These are phyloP conservation scores for Yamadazyma epiphylla DNA, from an alignment of 1,139 yeast species.

Conservation along the genomic window DNA sequence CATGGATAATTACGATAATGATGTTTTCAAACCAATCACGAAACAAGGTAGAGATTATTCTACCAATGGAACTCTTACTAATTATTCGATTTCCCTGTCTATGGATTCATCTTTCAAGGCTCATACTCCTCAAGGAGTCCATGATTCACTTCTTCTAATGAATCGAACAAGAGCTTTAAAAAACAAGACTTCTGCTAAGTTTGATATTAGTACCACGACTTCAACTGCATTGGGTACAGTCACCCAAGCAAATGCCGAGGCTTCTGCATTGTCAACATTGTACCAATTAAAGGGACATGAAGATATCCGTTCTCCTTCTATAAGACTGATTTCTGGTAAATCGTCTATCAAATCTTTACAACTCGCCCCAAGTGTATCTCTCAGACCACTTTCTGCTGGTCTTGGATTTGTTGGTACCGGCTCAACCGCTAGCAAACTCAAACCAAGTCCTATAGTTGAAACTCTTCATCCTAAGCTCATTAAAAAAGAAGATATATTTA, in stretches of 20 bases:
- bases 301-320: conserved; percentile 13
- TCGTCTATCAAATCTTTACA: conserved; percentile 10
- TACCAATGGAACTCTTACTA: too few relatives aligned
- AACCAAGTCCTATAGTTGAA: neutral
- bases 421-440: too few relatives aligned
- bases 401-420: too few relatives aligned
- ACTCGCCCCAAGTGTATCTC: conserved; percentile 1
- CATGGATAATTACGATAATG: conserved; percentile 62
- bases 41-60: neutral
- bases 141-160: conserved; percentile 11
- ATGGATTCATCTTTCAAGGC: conserved; percentile 2
- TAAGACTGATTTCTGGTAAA: conserved; percentile 5
- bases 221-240: conserved; percentile 40
- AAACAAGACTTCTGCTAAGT: conserved; percentile 14
- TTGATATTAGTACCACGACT: conserved; percentile 21
- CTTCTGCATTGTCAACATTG: conserved; percentile 37
- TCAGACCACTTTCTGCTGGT: conserved; percentile 1
- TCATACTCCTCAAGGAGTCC: conserved; percentile 10
- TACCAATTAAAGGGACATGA: conserved; percentile 35
- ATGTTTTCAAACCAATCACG: conserved; percentile 37
- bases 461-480: conserved; percentile 8
- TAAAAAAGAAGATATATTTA: conserved; percentile 11
- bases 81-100: too few relatives aligned
- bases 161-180: conserved; percentile 6
- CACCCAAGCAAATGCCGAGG: conserved; percentile 21